A percentile compares a stretch with the other conserved stretches of the same genome.
Conservation (phyloP, 1,284 basidiomycete genomes). For the Puccinia hordei region DNA sequence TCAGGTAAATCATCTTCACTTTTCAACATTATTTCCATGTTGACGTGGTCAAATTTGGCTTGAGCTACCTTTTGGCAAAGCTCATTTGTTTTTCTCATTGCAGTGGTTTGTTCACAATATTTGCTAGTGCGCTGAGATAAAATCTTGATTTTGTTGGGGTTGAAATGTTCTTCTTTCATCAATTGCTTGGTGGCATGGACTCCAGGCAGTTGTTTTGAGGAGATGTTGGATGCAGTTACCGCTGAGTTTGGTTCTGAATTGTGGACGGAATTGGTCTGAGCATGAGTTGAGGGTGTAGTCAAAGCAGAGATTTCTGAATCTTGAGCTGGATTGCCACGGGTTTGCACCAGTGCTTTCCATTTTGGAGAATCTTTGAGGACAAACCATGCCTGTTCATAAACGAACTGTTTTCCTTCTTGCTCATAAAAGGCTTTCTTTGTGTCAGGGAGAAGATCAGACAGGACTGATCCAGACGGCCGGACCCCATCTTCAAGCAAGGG, state of each 20-base stretch:
- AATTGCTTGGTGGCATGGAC: background rate
- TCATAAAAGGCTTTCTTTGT: slow-evolving; percentile 6
- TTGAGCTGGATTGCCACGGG: background rate
- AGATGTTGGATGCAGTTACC: background rate
- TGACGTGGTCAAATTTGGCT: background rate
- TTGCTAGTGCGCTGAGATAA: background rate
- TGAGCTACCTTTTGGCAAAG: background rate
- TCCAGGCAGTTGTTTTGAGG: background rate
- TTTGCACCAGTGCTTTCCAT: background rate
- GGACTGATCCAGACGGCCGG: background rate
- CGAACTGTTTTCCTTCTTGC: slow-evolving; percentile 22
- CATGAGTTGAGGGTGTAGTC: too few species aligned
- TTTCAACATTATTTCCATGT: slow-evolving; percentile 7
- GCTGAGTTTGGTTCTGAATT: background rate
- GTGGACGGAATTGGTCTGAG: background rate
- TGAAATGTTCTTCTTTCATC: slow-evolving; percentile 6
- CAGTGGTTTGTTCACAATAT: slow-evolving; percentile 1
- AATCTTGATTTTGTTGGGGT: slow-evolving; percentile 5
- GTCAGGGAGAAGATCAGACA: slow-evolving; percentile 3
- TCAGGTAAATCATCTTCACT: background rate
- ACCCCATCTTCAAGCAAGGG: too few species aligned
- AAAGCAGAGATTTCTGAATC: background rate
- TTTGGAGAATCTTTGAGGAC: background rate
- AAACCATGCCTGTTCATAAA: slow-evolving; percentile 14
- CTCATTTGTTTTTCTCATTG: slow-evolving; percentile 9